Conservation (phyloP, 1,284 basidiomycete species). For the Pholiota adiposa region DNA sequence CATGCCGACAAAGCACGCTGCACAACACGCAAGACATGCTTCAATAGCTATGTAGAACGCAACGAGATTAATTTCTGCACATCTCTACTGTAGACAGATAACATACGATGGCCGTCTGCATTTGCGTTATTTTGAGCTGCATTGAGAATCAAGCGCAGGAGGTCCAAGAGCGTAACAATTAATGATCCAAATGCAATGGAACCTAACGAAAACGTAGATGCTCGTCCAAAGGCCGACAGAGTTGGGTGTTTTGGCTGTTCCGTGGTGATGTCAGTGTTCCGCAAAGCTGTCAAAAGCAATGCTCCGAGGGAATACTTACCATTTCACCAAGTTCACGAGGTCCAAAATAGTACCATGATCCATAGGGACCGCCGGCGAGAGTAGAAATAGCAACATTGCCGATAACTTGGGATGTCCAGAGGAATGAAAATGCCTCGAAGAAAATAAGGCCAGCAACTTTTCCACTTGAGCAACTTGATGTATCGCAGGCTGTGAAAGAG, state of each 20-base stretch:
- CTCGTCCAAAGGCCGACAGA: slow-evolving; percentile 72
- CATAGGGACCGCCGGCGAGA: slow-evolving; percentile 70
- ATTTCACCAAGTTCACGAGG: slow-evolving; percentile 63
- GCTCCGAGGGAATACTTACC: slow-evolving; percentile 39
- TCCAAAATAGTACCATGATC: slow-evolving; percentile 76
- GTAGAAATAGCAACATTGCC: slow-evolving; percentile 82
- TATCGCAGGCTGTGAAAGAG: slow-evolving; percentile 24
- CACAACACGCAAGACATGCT: slow-evolving; percentile 78
- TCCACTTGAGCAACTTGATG: slow-evolving; percentile 45
- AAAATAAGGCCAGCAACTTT: slow-evolving; percentile 73
- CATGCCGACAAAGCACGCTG: slow-evolving; percentile 80
- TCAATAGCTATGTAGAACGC: slow-evolving; percentile 54
- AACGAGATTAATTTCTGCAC: background rate
- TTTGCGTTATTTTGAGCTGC: slow-evolving; percentile 71
- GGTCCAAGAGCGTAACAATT: slow-evolving; percentile 86
- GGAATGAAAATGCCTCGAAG: slow-evolving; percentile 81
- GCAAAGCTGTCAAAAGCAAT: background rate
- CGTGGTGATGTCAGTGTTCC: slow-evolving; percentile 4
- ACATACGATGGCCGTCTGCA: slow-evolving; percentile 75
- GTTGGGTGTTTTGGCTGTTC: slow-evolving; percentile 73
- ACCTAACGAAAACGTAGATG: slow-evolving; percentile 86
- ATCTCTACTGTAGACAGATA: background rate
- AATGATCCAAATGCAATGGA: slow-evolving; percentile 91
- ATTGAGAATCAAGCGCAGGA: slow-evolving; percentile 72
- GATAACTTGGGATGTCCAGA: slow-evolving; percentile 84